phyloP scores from a whole-genome alignment of 192 early-diverging fungal species.

The Podochytrium sp. region DNA sequence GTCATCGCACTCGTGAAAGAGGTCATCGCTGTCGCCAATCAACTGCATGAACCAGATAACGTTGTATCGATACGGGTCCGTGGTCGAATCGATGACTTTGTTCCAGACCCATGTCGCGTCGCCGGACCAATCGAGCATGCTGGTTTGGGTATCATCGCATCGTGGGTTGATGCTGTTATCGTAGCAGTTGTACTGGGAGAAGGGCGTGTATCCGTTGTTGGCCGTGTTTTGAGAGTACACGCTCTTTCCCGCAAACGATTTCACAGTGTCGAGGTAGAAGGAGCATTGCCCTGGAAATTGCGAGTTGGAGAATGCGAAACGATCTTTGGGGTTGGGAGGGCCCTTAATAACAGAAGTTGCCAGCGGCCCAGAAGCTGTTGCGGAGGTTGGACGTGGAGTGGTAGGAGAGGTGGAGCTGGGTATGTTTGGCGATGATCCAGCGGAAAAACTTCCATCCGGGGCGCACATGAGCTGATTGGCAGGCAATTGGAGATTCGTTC shows the following conservation, averaged over 20 bases:
- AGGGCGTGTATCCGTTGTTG: slow-evolving; percentile 1
- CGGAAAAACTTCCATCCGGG: too few relatives aligned
- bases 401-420: too few relatives aligned
- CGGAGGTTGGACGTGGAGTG: too few relatives aligned
- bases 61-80: slow-evolving; percentile 3
- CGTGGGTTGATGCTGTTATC: neutral
- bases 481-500: neutral
- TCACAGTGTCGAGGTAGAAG: neutral
- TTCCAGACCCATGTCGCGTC: slow-evolving; percentile 1
- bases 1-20: slow-evolving; percentile 20
- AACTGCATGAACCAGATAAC: neutral
- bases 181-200: neutral
- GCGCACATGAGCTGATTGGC: neutral
- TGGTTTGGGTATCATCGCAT: neutral
- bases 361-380: too few relatives aligned
- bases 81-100: neutral
- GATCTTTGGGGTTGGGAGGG: too few relatives aligned
- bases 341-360: too few relatives aligned
- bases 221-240: neutral
- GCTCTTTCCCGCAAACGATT: neutral
- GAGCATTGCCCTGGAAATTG: neutral
- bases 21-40: slow-evolving; percentile 15
- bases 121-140: too few relatives aligned
- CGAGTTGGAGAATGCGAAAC: neutral
- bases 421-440: too few relatives aligned